A percentile compares a stretch with the other conserved stretches of the same genome.
phyloP scores from a whole-genome alignment of 179 eudicot genomes.

The Patellifolia procumbens region DNA sequence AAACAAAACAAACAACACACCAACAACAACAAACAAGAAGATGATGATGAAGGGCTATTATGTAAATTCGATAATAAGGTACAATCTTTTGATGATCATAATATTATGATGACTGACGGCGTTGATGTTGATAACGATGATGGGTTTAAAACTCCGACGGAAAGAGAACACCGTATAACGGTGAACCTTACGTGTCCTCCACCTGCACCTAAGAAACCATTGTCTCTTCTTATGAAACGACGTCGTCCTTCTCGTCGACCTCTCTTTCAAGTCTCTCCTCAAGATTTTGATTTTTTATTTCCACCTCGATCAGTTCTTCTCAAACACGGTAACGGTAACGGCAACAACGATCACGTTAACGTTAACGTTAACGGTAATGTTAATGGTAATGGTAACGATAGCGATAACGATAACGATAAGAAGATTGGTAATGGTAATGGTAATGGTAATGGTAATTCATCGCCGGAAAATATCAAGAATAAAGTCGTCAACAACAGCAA shows the following conservation, averaged over 20 bases:
- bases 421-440: not conserved
- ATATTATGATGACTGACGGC: not conserved
- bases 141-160: constrained; percentile 29
- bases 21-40: constrained; percentile 1
- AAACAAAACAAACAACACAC: too few relatives aligned
- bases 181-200: constrained; percentile 16
- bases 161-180: constrained; percentile 13
- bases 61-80: not conserved
- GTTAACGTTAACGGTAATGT: too few relatives aligned
- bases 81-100: not conserved
- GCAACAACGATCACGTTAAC: not conserved
- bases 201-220: constrained; percentile 20
- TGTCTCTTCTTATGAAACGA: constrained; percentile 7
- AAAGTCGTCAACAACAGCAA: constrained; percentile 2
- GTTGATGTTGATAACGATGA: constrained; percentile 11
- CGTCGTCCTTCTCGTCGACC: constrained; percentile 15
- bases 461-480: not conserved
- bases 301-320: constrained; percentile 10
- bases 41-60: not conserved
- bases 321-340: too few relatives aligned
- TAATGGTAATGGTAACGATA: too few relatives aligned
- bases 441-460: not conserved
- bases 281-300: constrained; percentile 19
- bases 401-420: not conserved
- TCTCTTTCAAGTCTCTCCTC: constrained; percentile 5